phyloP scores from a whole-genome alignment of 163 green algal genomes.

The Trebouxiophyceae sp. region DNA sequence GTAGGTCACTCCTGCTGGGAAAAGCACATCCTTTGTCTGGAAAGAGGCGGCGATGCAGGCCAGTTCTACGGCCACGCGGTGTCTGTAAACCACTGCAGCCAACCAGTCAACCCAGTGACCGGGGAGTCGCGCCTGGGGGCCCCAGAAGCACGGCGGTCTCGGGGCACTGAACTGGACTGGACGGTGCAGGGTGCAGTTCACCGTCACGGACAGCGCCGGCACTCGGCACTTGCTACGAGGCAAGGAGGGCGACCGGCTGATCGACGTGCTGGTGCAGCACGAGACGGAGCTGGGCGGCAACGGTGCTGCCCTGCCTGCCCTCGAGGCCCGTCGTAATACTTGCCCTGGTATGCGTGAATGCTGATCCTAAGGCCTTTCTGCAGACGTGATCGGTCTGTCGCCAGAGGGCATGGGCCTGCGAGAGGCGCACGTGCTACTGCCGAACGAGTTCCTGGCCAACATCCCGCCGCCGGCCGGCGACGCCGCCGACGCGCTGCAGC shows the following conservation, averaged over 20 bases:
- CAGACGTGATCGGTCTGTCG: constrained; percentile 1
- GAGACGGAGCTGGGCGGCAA: not conserved
- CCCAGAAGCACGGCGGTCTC: not conserved
- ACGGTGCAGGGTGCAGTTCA: not conserved
- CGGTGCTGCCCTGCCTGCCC: not conserved
- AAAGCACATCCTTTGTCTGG: too few species aligned
- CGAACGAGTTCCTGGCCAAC: not conserved
- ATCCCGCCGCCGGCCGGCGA: not conserved
- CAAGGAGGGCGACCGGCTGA: not conserved
- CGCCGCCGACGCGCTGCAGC: constrained; percentile 1
- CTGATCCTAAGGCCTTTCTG: not conserved
- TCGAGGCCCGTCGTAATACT: not conserved
- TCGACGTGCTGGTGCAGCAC: not conserved
- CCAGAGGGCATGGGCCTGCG: not conserved
- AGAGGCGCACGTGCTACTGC: constrained; percentile 4
- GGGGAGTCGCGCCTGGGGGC: too few species aligned
- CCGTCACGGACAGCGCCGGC: not conserved
- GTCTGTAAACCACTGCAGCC: not conserved
- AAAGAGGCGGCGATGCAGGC: too few species aligned
- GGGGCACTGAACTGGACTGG: not conserved
- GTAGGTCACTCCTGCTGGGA: too few species aligned
- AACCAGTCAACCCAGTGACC: too few species aligned
- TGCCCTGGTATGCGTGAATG: not conserved
- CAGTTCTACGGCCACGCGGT: not conserved
- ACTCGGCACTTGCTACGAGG: not conserved